Evolutionary conservation across 1,139 yeast species (phyloP).

Genomic region (Protomyces macrosporus): DNA sequence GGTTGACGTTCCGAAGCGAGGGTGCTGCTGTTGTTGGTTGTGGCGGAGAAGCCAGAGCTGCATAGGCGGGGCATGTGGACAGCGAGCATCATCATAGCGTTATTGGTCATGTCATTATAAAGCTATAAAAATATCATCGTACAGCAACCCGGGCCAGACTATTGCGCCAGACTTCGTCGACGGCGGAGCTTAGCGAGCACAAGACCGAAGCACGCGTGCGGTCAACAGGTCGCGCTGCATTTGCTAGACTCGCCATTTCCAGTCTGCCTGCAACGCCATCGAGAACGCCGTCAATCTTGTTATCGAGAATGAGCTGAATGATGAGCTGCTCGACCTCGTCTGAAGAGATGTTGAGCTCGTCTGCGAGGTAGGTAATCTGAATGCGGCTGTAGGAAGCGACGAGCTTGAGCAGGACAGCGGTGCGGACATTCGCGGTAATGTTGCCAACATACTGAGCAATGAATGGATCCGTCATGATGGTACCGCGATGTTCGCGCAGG

Average conservation of each 20-base stretch:
- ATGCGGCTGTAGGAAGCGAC: constrained; percentile 43
- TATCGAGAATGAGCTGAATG: constrained; percentile 47
- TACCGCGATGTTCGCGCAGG: constrained; percentile 35
- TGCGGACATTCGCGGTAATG: constrained; percentile 38
- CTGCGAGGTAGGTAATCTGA: constrained; percentile 38
- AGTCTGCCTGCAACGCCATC: constrained; percentile 27
- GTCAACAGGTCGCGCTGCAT: not conserved
- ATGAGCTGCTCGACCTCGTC: constrained; percentile 43
- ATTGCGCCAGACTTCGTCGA: constrained; percentile 8
- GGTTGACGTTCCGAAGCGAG: too few species aligned
- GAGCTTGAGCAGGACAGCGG: constrained; percentile 40
- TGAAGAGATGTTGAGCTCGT: constrained; percentile 34
- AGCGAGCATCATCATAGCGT: too few species aligned
- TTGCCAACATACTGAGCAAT: constrained; percentile 33
- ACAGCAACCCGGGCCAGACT: constrained; percentile 3
- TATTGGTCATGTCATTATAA: too few species aligned
- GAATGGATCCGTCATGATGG: constrained; percentile 34
- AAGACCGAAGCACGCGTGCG: constrained; percentile 1
- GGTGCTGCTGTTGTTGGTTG: too few species aligned
- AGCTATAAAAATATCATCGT: not conserved
- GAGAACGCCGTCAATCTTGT: constrained; percentile 36
- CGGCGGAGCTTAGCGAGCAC: not conserved
- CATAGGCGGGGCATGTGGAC: too few species aligned
- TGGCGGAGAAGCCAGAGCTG: too few species aligned
- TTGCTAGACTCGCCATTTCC: constrained; percentile 16